phyloP scores from a whole-genome alignment of 345 rosid genomes.

The Microthlaspi erraticum region DNA sequence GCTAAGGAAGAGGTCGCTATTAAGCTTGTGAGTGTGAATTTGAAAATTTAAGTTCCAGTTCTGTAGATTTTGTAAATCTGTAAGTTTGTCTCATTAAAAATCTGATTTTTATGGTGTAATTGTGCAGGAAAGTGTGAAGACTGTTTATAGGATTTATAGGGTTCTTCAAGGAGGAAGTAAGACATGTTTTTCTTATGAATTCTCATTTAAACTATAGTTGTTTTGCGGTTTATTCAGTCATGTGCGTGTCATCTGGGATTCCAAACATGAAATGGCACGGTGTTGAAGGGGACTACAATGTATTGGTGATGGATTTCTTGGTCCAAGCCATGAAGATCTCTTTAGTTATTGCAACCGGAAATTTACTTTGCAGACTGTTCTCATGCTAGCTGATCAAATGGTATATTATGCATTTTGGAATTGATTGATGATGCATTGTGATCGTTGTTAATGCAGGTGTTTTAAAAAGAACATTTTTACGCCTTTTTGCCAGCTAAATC shows the following conservation, averaged over 20 bases:
- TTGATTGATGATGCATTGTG: neutral
- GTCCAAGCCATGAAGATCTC: conserved; percentile 95
- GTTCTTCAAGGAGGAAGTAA: conserved; percentile 95
- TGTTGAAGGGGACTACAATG: conserved; percentile 89
- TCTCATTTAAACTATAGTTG: conserved; percentile 1
- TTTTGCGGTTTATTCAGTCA: neutral
- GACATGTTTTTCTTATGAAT: neutral
- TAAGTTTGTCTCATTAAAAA: neutral
- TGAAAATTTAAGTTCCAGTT: neutral
- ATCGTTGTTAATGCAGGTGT: neutral
- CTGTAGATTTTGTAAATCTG: too few species aligned
- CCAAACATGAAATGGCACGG: conserved; percentile 94
- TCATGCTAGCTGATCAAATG: conserved; percentile 99
- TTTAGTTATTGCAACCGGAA: conserved; percentile 89
- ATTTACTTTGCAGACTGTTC: conserved; percentile 86
- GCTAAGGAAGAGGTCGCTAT: conserved; percentile 94
- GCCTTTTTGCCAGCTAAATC: conserved; percentile 69
- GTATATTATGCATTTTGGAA: conserved; percentile 40
- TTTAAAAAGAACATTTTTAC: neutral
- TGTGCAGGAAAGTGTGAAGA: conserved; percentile 81
- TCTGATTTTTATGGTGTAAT: neutral
- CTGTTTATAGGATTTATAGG: conserved; percentile 84
- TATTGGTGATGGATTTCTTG: conserved; percentile 96
- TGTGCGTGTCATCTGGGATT: conserved; percentile 73
- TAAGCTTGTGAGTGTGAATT: conserved; percentile 74